Conservation (phyloP, 768 basidiomycete species). For the Chlorophyllum brunneum region DNA sequence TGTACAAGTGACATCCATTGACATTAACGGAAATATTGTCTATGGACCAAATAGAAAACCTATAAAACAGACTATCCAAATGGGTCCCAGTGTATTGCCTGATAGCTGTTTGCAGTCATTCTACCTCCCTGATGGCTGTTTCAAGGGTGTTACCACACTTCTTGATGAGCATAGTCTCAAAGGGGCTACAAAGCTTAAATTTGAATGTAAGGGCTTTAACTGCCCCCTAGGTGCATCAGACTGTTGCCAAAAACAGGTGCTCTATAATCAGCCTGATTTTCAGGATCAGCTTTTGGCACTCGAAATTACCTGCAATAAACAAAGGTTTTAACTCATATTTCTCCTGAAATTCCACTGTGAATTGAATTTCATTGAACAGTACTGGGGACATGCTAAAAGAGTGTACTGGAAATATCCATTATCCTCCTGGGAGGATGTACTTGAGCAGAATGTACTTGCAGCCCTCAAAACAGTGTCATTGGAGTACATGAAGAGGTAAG, state of each 20-base stretch:
- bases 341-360: slow-evolving; percentile 27
- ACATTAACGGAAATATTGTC: slow-evolving; percentile 19
- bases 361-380: slow-evolving; percentile 20
- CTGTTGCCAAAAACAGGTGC: slow-evolving; percentile 25
- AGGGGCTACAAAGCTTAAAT: slow-evolving; percentile 24
- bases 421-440: slow-evolving; percentile 9
- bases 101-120: slow-evolving; percentile 24
- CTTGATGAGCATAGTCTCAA: slow-evolving; percentile 22
- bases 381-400: slow-evolving; percentile 18
- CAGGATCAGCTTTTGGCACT: slow-evolving; percentile 19
- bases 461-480: slow-evolving; percentile 11
- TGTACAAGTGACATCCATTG: slow-evolving; percentile 6
- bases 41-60: slow-evolving; percentile 21
- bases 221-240: background rate
- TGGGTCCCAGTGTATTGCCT: slow-evolving; percentile 16
- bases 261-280: slow-evolving; percentile 32
- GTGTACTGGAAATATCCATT: slow-evolving; percentile 9
- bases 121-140: slow-evolving; percentile 30
- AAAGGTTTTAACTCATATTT: slow-evolving; percentile 24
- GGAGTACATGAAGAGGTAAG: slow-evolving; percentile 2
- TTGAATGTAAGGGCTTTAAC: slow-evolving; percentile 21
- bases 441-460: slow-evolving; percentile 9
- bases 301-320: slow-evolving; percentile 15
- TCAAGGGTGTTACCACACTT: slow-evolving; percentile 34
- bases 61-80: slow-evolving; percentile 23